Evolutionary conservation across 2,329 filamentous ascomycete genomes (phyloP).

Genomic region (Lasiodiplodia hormozganensis): DNA sequence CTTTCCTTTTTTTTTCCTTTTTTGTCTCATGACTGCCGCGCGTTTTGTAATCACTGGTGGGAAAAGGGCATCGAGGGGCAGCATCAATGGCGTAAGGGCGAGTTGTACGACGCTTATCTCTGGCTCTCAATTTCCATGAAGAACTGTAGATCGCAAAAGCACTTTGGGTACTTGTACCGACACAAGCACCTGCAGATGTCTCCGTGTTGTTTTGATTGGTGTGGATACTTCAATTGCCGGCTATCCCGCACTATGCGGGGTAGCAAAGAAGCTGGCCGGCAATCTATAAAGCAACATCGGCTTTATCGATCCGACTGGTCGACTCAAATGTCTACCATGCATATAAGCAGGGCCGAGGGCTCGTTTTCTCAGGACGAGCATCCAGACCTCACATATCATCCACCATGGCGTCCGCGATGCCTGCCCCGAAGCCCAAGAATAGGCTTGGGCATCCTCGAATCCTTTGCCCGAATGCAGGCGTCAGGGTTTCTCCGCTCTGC

Average conservation of each 20-base stretch:
- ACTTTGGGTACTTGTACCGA: not conserved
- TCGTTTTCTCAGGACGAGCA: too few species aligned
- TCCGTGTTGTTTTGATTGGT: not conserved
- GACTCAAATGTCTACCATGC: too few species aligned
- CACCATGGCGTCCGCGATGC: constrained; percentile 9
- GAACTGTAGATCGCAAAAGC: not conserved
- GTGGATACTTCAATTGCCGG: too few species aligned
- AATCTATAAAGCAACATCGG: too few species aligned
- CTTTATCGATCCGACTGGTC: too few species aligned
- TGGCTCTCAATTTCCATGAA: not conserved
- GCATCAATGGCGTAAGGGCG: not conserved
- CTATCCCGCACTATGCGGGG: too few species aligned
- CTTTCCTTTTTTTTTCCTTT: not conserved
- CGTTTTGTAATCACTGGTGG: not conserved
- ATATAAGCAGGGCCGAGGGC: too few species aligned
- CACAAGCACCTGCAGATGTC: not conserved
- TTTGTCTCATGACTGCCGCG: not conserved
- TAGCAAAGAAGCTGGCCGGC: too few species aligned
- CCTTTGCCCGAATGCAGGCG: constrained; percentile 58
- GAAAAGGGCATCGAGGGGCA: not conserved
- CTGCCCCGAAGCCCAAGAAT: constrained; percentile 7
- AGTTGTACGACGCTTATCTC: not conserved
- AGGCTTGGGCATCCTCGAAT: constrained; percentile 59
- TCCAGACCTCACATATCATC: too few species aligned
- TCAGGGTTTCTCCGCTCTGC: constrained; percentile 62